Base-by-base conservation (phyloP, 2,329 filamentous ascomycete species). In the Lasiodiplodia citricola region DNA sequence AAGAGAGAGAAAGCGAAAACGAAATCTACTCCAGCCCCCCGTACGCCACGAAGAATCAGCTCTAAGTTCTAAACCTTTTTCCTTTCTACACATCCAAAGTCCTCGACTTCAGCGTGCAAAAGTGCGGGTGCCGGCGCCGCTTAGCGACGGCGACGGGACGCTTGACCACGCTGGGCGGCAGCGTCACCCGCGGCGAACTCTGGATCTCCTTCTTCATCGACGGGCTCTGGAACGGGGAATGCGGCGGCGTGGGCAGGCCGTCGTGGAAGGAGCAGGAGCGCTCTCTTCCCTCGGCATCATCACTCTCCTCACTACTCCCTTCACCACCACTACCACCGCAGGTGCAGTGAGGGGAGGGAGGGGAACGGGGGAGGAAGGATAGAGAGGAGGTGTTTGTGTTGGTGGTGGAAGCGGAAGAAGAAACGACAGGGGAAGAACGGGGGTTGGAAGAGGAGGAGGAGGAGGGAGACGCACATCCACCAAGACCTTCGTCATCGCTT, bases 401-500 rank as follows among this genome's bases (percentile, higher is more conserved):
- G 35, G 38, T 50, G n/a, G 60, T 23, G 37, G 62, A 14, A 54
- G 63, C 16, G 14, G 60, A 14, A 54, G 63, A 4, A 56, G 63
- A 56, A 50, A 35, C 23, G 47, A 47, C 3, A 21, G 18, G 44
- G 44, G 63, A 28, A n/a, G 37, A 66, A 66, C 23, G 63, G 35
- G 57, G 44, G 25, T 54, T 50, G 50, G 58, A 69, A 57, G 67
- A 66, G 54, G 54, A 37, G 2, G 38, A 44, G 44, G 44, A 47
- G 56, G 60, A 76, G 78, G 78, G 74, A 67, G 74, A 71, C 79
- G 72, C 88, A 97, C 94, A 97, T 80, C 95, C 94, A 73, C 94
- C 94, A 77, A 97, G 86, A 72, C 93, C 93, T 76, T 97, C 94
- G 80, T 94, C 92, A 75, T 97, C 94, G 73, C 92, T 94, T 41